A percentile compares a stretch with the other conserved stretches of the same genome.
phyloP scores from a whole-genome alignment of 2,329 filamentous ascomycete genomes.

The Ceratocystis diversiconidia region DNA sequence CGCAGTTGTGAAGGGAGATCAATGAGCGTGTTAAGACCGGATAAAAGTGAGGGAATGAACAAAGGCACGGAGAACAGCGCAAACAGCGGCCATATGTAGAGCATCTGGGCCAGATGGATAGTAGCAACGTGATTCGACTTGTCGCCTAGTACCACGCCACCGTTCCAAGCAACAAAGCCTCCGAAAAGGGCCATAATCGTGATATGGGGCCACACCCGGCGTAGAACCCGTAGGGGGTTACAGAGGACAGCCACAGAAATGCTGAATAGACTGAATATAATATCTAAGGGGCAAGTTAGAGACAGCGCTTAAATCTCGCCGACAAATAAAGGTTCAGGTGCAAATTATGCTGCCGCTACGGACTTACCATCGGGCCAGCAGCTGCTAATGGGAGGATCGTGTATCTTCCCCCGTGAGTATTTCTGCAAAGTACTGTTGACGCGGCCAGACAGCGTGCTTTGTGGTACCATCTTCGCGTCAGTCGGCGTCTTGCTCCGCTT shows the following conservation, averaged over 20 bases:
- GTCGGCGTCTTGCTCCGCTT: conserved; percentile 29
- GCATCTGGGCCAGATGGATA: conserved; percentile 77
- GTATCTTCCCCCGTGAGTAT: conserved; percentile 38
- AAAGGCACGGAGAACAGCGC: conserved; percentile 80
- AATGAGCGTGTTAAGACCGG: conserved; percentile 23
- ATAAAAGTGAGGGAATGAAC: conserved; percentile 39
- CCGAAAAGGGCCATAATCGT: conserved; percentile 52
- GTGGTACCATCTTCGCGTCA: background rate
- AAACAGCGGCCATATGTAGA: conserved; percentile 88
- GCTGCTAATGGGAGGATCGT: conserved; percentile 37
- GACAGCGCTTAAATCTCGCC: conserved; percentile 19
- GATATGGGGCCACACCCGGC: conserved; percentile 44
- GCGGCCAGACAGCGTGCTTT: conserved; percentile 24
- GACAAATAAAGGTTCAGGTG: background rate
- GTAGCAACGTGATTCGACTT: conserved; percentile 89
- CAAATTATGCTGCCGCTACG: no score
- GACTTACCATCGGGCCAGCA: conserved; percentile 32
- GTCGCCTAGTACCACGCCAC: conserved; percentile 87
- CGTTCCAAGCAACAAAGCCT: conserved; percentile 72
- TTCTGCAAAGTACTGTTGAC: conserved; percentile 29
- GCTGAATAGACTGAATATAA: conserved; percentile 45
- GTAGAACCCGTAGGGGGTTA: conserved; percentile 34
- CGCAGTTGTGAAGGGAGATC: background rate
- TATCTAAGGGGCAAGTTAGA: conserved; percentile 29
- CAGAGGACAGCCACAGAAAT: conserved; percentile 43